Percentiles rank a stretch among this genome's conserved stretches.
phyloP scores from a whole-genome alignment of 2,329 filamentous ascomycete species.

The Neoascochyta sp. region DNA sequence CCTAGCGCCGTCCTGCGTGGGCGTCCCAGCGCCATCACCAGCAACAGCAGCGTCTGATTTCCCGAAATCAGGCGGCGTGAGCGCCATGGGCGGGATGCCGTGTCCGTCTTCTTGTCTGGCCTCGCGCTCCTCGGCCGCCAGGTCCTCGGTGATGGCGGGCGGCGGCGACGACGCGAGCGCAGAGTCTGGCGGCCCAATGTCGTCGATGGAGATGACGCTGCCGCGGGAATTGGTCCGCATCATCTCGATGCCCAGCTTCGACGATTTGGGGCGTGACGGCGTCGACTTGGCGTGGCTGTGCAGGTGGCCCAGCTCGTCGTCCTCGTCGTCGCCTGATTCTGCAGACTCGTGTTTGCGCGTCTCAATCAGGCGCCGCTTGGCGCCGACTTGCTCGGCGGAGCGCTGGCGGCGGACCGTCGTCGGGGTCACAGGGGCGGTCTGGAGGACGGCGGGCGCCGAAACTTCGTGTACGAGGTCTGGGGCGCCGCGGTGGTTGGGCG shows the following conservation, averaged over 20 bases:
- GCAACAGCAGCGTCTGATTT: constrained; percentile 33
- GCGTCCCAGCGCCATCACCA: constrained; percentile 42
- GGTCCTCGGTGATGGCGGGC: constrained; percentile 43
- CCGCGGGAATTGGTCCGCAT: constrained; percentile 95
- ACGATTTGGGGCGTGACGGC: constrained; percentile 47
- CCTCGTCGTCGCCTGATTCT: constrained; percentile 91
- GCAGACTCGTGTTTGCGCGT: constrained; percentile 68
- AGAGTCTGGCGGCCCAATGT: constrained; percentile 36
- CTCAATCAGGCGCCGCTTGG: constrained; percentile 72
- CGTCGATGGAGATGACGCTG: constrained; percentile 57
- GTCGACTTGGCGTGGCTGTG: constrained; percentile 40
- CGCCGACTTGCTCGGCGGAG: constrained; percentile 69
- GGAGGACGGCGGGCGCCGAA: constrained; percentile 59
- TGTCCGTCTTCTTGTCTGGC: constrained; percentile 19
- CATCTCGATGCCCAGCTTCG: constrained; percentile 94
- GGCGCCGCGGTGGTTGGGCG: too few relatives aligned
- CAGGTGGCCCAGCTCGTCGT: constrained; percentile 74
- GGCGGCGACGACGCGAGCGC: constrained; percentile 37
- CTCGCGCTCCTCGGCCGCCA: constrained; percentile 32
- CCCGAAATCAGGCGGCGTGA: constrained; percentile 52
- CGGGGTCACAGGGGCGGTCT: too few relatives aligned
- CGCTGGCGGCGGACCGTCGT: constrained; percentile 59
- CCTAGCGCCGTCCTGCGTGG: constrained; percentile 25
- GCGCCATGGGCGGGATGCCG: constrained; percentile 31
- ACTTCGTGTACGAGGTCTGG: constrained; percentile 44